phyloP scores from a whole-genome alignment of 768 basidiomycete species.

The Ephemerocybe angulata region DNA sequence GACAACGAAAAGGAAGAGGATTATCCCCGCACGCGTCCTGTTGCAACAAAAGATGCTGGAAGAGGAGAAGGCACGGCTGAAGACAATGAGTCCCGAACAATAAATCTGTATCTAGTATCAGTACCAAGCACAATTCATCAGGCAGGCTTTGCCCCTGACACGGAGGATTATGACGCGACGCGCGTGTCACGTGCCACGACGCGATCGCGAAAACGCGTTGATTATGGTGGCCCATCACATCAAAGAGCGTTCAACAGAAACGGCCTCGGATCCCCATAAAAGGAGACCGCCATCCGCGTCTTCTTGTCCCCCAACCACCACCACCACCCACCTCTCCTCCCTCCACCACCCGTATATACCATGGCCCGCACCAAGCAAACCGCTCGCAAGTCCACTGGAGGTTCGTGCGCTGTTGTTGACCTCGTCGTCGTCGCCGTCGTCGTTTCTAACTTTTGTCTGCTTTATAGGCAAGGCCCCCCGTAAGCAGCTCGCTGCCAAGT shows the following conservation, averaged over 20 bases:
- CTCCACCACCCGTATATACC: constrained; percentile 13
- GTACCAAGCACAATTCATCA: neutral
- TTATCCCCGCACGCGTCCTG: constrained; percentile 45
- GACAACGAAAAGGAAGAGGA: constrained; percentile 42
- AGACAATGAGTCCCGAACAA: constrained; percentile 8
- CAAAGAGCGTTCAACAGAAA: constrained; percentile 3
- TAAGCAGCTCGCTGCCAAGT: constrained; percentile 58
- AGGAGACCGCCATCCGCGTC: constrained; percentile 17
- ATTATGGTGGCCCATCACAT: neutral
- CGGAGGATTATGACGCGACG: constrained; percentile 3
- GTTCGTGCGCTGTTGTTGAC: too few species aligned
- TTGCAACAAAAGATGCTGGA: constrained; percentile 46
- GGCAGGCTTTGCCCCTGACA: neutral
- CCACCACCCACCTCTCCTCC: constrained; percentile 11
- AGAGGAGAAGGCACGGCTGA: constrained; percentile 43
- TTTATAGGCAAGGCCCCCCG: constrained; percentile 55
- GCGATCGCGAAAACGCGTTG: constrained; percentile 15
- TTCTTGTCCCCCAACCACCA: constrained; percentile 24
- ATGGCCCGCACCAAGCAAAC: constrained; percentile 80
- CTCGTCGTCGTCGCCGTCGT: neutral
- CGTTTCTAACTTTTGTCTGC: neutral
- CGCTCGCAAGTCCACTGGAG: constrained; percentile 74
- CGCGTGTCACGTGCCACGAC: constrained; percentile 22
- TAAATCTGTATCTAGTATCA: neutral
- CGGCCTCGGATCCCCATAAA: constrained; percentile 22